Evolutionary conservation across 1,139 yeast genomes (phyloP).

Genomic region (Blastobotrys serpentis): DNA sequence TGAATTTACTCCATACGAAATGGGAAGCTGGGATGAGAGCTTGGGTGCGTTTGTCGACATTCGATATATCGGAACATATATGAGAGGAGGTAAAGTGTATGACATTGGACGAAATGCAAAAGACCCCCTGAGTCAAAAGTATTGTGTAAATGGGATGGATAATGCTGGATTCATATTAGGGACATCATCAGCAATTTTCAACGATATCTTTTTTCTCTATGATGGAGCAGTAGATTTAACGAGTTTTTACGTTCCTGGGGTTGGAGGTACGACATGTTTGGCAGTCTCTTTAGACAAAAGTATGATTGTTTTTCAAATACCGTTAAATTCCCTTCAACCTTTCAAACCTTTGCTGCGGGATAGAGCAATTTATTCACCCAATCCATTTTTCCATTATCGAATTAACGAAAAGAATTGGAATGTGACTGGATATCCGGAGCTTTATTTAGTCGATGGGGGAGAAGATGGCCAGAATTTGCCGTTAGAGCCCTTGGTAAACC

Average conservation of each 20-base stretch:
- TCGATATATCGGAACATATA: conserved; percentile 69
- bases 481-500: conserved; percentile 69
- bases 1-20: conserved; percentile 78
- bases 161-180: conserved; percentile 76
- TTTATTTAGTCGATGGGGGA: conserved; percentile 81
- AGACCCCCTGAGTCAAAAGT: not conserved
- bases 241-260: conserved; percentile 1
- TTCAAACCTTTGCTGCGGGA: conserved; percentile 17
- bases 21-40: conserved; percentile 88
- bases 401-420: conserved; percentile 12
- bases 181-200: conserved; percentile 74
- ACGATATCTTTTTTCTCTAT: conserved; percentile 45
- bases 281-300: not conserved
- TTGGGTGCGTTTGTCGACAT: conserved; percentile 64
- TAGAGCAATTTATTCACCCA: conserved; percentile 50
- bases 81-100: conserved; percentile 48
- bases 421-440: conserved; percentile 7
- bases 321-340: not conserved
- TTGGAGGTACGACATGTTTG: not conserved
- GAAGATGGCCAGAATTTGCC: conserved; percentile 75
- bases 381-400: conserved; percentile 52
- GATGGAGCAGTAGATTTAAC: conserved; percentile 1
- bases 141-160: conserved; percentile 66
- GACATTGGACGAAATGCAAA: not conserved
- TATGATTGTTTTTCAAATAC: not conserved